A percentile compares a stretch with the other conserved stretches of the same genome.
phyloP scores from a whole-genome alignment of 2,329 filamentous ascomycete species.

The Phaeoacremonium minimum region DNA sequence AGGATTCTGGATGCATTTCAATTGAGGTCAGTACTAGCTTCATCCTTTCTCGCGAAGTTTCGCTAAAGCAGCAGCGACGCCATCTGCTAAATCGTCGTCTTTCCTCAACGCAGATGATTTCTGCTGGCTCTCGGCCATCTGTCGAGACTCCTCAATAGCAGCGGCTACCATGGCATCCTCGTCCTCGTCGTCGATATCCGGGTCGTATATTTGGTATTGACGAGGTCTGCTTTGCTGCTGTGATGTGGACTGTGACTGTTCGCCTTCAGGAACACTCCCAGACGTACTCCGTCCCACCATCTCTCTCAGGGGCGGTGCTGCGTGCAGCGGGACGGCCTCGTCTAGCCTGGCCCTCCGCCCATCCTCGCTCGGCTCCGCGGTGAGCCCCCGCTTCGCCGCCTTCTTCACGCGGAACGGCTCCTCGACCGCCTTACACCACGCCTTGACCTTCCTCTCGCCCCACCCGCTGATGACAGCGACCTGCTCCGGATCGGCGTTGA shows the following conservation, averaged over 20 bases:
- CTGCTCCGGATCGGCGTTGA: slow-evolving; percentile 86
- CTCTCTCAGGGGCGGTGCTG: slow-evolving; percentile 10
- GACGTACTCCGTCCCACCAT: slow-evolving; percentile 4
- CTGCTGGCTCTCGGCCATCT: slow-evolving; percentile 25
- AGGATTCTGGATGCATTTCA: no score
- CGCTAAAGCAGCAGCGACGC: slow-evolving; percentile 58
- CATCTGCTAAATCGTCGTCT: slow-evolving; percentile 46
- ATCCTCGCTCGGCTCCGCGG: slow-evolving; percentile 17
- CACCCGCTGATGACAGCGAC: slow-evolving; percentile 82
- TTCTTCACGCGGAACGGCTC: slow-evolving; percentile 80
- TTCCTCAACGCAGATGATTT: slow-evolving; percentile 16
- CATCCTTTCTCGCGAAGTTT: slow-evolving; percentile 45
- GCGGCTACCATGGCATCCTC: slow-evolving; percentile 45
- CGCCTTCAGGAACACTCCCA: background rate
- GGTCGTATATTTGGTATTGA: slow-evolving; percentile 32
- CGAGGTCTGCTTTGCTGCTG: slow-evolving; percentile 11
- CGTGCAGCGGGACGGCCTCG: slow-evolving; percentile 12
- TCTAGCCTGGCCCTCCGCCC: slow-evolving; percentile 20
- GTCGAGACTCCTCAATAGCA: slow-evolving; percentile 41
- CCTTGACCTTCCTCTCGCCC: slow-evolving; percentile 91
- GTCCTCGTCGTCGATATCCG: slow-evolving; percentile 38
- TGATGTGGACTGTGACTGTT: background rate
- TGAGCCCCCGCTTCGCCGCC: slow-evolving; percentile 48
- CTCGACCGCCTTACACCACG: slow-evolving; percentile 76
- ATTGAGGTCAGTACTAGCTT: no score